These are phyloP conservation scores for Botrytis galanthina DNA, from an alignment of 2,329 filamentous ascomycete genomes.

Conservation along the genomic window DNA sequence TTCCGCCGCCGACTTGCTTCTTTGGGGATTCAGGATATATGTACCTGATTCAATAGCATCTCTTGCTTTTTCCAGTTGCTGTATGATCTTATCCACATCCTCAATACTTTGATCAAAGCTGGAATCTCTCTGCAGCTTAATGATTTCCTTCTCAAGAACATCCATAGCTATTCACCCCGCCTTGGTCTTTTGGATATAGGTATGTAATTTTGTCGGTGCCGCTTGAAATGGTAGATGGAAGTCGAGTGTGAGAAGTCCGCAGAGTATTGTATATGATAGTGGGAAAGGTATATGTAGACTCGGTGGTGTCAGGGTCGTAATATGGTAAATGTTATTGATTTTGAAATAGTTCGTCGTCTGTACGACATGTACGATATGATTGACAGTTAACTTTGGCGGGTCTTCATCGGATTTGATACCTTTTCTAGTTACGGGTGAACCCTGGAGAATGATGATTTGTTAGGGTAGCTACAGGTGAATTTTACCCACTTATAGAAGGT, in stretches of 20 bases:
- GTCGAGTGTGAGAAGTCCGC: no score
- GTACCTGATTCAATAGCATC: constrained; percentile 70
- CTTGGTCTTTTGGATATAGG: background rate
- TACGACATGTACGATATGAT: background rate
- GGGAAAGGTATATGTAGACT: background rate
- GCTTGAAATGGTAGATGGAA: background rate
- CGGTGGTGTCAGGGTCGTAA: background rate
- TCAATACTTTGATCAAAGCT: constrained; percentile 47
- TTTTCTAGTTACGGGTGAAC: background rate
- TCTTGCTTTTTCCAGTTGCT: constrained; percentile 70
- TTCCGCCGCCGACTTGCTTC: background rate
- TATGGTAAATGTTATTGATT: background rate
- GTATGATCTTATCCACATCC: constrained; percentile 81
- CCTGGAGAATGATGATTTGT: background rate
- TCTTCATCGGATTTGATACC: background rate
- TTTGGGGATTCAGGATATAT: constrained; percentile 26
- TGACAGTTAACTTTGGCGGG: background rate
- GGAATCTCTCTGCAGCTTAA: constrained; percentile 36
- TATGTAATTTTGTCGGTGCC: background rate
- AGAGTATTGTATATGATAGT: background rate
- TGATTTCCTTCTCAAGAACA: constrained; percentile 36
- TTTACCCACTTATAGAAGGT: background rate
- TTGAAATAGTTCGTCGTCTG: background rate
- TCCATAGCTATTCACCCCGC: constrained; percentile 37
- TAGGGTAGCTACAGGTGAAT: background rate